Evolutionary conservation across 1,139 yeast species (phyloP).

Genomic region (Nadsonia starkeyi-henricii): DNA sequence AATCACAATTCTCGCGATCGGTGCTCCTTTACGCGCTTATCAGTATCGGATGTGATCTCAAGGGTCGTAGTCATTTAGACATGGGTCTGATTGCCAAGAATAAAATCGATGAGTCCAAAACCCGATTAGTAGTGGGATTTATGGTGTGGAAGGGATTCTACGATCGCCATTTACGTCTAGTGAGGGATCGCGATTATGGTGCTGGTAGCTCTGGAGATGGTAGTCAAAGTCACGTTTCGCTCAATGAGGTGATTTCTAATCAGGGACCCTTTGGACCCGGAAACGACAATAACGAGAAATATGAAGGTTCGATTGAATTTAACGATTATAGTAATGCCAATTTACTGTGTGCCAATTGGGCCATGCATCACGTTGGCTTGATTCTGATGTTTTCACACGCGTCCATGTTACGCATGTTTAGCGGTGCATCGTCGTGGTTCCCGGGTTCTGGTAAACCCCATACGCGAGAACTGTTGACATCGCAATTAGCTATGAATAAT

Average conservation of each 20-base stretch:
- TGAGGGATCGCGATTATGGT: neutral
- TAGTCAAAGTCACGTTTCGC: neutral
- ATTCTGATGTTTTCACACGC: conserved; percentile 17
- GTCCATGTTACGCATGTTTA: conserved; percentile 13
- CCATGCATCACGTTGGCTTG: conserved; percentile 16
- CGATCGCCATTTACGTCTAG: conserved; percentile 21
- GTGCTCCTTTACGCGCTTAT: conserved; percentile 29
- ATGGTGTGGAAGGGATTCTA: conserved; percentile 29
- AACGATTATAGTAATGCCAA: conserved; percentile 15
- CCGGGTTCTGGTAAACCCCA: neutral
- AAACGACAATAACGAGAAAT: neutral
- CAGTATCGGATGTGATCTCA: conserved; percentile 27
- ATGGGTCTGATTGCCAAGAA: conserved; percentile 23
- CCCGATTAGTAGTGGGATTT: conserved; percentile 25
- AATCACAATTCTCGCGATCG: conserved; percentile 28
- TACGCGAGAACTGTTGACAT: neutral
- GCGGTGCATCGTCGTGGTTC: conserved; percentile 5
- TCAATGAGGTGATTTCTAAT: neutral
- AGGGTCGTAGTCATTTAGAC: conserved; percentile 23
- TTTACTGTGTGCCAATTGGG: conserved; percentile 18
- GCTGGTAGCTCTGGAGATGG: neutral
- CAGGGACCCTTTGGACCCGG: neutral
- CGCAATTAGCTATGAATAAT: conserved; percentile 2
- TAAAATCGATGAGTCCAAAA: conserved; percentile 19
- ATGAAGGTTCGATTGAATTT: conserved; percentile 6